Evolutionary conservation across 805 yeast species (phyloP), one percentile per base, ranked within the genome.

Genomic region (Hanseniaspora occidentalis): DNA sequence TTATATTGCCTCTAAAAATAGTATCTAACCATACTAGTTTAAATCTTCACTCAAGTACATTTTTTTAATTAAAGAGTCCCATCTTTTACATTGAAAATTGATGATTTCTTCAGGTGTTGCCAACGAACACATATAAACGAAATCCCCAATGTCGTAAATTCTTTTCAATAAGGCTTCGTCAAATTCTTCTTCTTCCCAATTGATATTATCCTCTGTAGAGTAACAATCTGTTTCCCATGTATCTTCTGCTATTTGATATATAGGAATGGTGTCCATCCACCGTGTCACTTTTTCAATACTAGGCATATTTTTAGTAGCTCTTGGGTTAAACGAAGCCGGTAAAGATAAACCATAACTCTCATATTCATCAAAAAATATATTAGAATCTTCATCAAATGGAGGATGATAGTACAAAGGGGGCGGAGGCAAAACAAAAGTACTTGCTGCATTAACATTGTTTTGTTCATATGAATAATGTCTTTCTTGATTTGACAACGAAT

Each of bases 241-340:
- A 2, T 45, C 51, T 6, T 43, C 48, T 2, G 44, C 43, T 1
- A 43, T 38, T 34, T 49, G 49, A 37, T 43, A 65, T 3, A 44
- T 44, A 9, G 45, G 88, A 3, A 82, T 68, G 22, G 66, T 64
- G 3, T 61, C 60, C 26, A 82, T 69, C 92, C 92, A 82, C 6
- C 55, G 60, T 29, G 65, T 64, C 1, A 82, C 82, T 50, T 81
- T 82, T 50, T 82, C 89, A 37, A 58, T 62, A 45, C 68, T 71
- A 1, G 75, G 67, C 86, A 82, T 80, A 54, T 75, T 77, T 7
- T 69, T 60, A 2, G 76, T 75, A 23, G 58, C 58, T 50, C 84
- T 65, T 10, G 89, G 89, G 43, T 79, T 69, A 51, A 81, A 79
- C 11, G 52, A 50, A 1, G 61, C 45, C 1, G 80, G 78, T 40